Conservation (phyloP, 805 yeast genomes). For the Myxozyma geophila region DNA sequence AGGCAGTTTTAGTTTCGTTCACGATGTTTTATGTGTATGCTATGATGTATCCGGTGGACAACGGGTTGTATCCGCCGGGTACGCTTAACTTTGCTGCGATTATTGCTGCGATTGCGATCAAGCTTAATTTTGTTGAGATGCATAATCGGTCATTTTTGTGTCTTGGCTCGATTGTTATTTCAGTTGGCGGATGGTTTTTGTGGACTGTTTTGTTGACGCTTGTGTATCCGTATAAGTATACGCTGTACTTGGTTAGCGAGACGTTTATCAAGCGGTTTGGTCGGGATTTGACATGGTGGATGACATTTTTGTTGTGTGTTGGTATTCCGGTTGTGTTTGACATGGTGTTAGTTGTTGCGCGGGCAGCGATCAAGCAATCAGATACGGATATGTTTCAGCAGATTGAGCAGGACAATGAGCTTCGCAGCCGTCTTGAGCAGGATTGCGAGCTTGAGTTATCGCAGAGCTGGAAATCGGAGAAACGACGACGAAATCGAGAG, state of each 20-base stretch:
- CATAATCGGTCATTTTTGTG: conserved; percentile 69
- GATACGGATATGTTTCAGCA: conserved; percentile 81
- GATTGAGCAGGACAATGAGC: conserved; percentile 68
- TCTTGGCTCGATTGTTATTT: conserved; percentile 65
- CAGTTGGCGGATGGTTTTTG: conserved; percentile 80
- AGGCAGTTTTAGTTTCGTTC: conserved; percentile 73
- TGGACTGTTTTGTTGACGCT: conserved; percentile 82
- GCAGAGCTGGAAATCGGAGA: conserved; percentile 73
- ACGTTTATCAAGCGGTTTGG: conserved; percentile 80
- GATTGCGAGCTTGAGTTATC: conserved; percentile 72
- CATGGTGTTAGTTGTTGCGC: conserved; percentile 60
- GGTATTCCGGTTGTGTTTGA: conserved; percentile 70
- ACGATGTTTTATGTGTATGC: conserved; percentile 74
- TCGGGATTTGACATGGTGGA: conserved; percentile 85
- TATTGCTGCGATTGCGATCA: conserved; percentile 72
- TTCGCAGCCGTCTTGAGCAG: conserved; percentile 72
- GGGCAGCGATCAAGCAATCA: conserved; percentile 61
- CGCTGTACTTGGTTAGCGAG: conserved; percentile 63
- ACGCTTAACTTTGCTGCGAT: conserved; percentile 73
- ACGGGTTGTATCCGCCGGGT: conserved; percentile 82
- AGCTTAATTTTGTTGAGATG: conserved; percentile 82
- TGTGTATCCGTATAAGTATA: conserved; percentile 59
- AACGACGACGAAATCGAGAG: conserved; percentile 18
- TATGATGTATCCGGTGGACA: conserved; percentile 62
- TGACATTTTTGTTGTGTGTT: conserved; percentile 61